phyloP scores from a whole-genome alignment of 176 grass and related monocot species.

The Tuctoria greenei region DNA sequence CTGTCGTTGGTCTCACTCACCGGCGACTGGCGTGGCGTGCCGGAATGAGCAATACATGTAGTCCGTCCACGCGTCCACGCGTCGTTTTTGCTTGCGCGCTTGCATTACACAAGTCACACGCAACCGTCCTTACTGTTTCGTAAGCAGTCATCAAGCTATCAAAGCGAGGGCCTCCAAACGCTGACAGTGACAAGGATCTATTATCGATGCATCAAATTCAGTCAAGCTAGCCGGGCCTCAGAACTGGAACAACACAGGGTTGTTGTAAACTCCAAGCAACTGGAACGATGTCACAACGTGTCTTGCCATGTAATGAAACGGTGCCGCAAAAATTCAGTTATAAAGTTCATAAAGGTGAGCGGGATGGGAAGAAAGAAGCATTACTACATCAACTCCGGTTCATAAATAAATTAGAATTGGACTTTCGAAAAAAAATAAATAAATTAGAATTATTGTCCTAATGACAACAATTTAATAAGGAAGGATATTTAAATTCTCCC shows the following conservation, averaged over 20 bases:
- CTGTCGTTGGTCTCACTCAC: background rate
- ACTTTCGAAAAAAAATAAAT: too few relatives aligned
- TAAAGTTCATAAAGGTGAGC: background rate
- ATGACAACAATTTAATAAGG: too few relatives aligned
- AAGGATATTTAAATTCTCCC: too few relatives aligned
- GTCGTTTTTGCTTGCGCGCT: background rate
- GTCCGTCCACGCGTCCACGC: too few relatives aligned
- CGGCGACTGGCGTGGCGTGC: too few relatives aligned
- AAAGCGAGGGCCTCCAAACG: too few relatives aligned
- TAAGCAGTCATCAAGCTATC: background rate
- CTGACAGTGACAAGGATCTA: too few relatives aligned
- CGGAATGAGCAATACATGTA: background rate
- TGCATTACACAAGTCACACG: background rate
- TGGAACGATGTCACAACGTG: too few relatives aligned
- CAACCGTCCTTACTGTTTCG: background rate
- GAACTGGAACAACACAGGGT: too few relatives aligned
- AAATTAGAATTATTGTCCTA: too few relatives aligned
- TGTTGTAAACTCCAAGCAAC: background rate
- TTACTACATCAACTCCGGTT: too few relatives aligned
- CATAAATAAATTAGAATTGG: too few relatives aligned
- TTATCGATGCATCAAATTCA: background rate
- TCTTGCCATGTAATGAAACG: background rate
- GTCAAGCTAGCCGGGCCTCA: background rate
- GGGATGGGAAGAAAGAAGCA: background rate
- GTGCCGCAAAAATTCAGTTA: constrained; percentile 33